Percentiles rank a stretch among this genome's conserved stretches.
These are phyloP conservation scores for Penicillium paxilli DNA, from an alignment of 495 filamentous ascomycete genomes.

Conservation along the genomic window DNA sequence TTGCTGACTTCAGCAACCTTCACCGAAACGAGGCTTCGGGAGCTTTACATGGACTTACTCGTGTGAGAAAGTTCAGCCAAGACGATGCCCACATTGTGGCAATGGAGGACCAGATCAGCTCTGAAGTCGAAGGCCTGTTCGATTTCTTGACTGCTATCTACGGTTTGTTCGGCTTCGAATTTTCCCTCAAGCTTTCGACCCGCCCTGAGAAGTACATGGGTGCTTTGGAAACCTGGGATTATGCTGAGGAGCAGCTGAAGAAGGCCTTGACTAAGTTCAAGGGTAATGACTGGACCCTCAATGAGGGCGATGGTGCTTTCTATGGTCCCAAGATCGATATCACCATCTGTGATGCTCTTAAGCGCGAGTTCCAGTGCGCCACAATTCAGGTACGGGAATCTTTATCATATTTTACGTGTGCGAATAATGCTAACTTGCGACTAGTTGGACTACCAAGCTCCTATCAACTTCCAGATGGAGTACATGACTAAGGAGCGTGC, in stretches of 20 bases:
- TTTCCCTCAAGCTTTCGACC: constrained; percentile 94
- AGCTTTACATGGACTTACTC: constrained; percentile 83
- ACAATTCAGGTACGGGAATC: too few species aligned
- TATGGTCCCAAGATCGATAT: constrained; percentile 98
- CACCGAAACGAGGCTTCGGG: constrained; percentile 95
- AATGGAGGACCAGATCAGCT: constrained; percentile 73
- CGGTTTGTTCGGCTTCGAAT: constrained; percentile 89
- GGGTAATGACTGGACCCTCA: constrained; percentile 79
- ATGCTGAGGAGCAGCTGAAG: constrained; percentile 76
- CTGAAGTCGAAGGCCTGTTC: constrained; percentile 84
- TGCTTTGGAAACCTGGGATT: constrained; percentile 81
- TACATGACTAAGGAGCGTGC: constrained; percentile 72
- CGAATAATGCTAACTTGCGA: too few species aligned
- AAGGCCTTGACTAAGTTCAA: constrained; percentile 77
- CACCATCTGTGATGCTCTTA: constrained; percentile 77
- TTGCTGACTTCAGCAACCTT: constrained; percentile 94
- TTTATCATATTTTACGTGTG: too few species aligned
- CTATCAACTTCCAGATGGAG: constrained; percentile 78
- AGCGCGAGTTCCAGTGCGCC: constrained; percentile 83
- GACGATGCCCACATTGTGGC: constrained; percentile 97
- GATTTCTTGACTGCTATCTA: constrained; percentile 85
- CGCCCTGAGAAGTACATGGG: constrained; percentile 91
- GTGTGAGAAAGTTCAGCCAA: constrained; percentile 90
- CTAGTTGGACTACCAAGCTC: constrained; percentile 94
- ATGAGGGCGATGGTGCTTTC: constrained; percentile 94